Conservation (phyloP, 78 protist species). For the Corallochytrium limacisporum region DNA sequence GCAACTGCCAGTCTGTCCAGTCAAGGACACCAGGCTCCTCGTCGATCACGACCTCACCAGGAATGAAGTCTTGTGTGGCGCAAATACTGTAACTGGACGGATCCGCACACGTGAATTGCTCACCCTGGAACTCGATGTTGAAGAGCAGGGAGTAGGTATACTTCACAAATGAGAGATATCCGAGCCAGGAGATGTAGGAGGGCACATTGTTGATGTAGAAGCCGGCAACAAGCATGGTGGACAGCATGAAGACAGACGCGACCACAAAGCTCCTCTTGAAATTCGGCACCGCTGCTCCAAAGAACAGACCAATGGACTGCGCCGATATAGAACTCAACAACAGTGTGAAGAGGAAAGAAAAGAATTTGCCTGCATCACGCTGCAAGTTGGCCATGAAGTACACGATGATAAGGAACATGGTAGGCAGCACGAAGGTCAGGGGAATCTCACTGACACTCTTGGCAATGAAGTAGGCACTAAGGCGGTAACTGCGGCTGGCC, state of each 20-base stretch:
- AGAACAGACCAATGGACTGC: background rate
- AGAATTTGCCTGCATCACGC: background rate
- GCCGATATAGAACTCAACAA: background rate
- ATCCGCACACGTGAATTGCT: background rate
- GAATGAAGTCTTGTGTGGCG: no score
- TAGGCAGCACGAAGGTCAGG: background rate
- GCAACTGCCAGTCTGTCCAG: no score
- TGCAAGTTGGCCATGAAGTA: slow-evolving; percentile 4
- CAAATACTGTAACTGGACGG: no score
- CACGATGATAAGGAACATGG: background rate
- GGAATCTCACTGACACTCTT: slow-evolving; percentile 24
- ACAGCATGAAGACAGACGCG: background rate
- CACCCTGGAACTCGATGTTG: background rate
- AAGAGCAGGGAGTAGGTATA: background rate
- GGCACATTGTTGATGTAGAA: background rate
- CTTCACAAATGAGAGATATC: background rate
- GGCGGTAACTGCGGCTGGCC: background rate
- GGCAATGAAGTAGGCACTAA: slow-evolving; percentile 12
- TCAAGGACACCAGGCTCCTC: no score
- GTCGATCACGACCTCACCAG: no score
- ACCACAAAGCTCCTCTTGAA: background rate
- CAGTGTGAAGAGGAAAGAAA: background rate
- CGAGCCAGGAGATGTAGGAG: background rate
- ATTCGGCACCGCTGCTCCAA: background rate
- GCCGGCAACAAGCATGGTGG: background rate